Percentiles rank a stretch among this genome's conserved stretches.
These are phyloP conservation scores for Dimargaris verticillata DNA, from an alignment of 192 early-diverging fungal species.

Conservation along the genomic window DNA sequence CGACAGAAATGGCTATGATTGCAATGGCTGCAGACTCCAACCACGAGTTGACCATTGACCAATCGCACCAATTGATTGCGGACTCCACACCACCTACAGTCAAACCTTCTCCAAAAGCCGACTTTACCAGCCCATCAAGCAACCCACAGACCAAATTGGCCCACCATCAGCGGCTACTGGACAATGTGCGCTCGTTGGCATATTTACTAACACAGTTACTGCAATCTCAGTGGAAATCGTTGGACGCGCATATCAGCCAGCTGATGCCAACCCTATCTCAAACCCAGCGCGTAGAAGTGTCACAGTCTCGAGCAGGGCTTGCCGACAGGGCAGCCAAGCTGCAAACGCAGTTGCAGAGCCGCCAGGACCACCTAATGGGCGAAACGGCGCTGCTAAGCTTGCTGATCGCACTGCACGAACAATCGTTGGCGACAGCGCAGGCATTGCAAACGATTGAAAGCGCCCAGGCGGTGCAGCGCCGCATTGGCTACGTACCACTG, in stretches of 20 bases:
- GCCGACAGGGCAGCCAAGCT: neutral
- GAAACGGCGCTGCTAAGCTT: neutral
- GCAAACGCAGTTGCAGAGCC: neutral
- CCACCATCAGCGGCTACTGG: too few species aligned
- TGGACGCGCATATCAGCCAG: neutral
- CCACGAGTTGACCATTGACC: too few species aligned
- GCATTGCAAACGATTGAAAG: neutral
- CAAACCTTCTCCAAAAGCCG: too few species aligned
- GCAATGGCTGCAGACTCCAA: too few species aligned
- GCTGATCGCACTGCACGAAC: slow-evolving; percentile 1
- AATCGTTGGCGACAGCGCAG: neutral
- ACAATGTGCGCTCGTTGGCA: too few species aligned
- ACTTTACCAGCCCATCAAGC: too few species aligned
- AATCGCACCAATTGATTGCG: too few species aligned
- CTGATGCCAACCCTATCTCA: neutral
- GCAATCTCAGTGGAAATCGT: slow-evolving; percentile 3
- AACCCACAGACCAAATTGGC: too few species aligned
- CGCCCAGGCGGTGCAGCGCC: neutral
- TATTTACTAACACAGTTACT: neutral
- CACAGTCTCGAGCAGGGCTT: neutral
- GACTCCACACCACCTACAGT: too few species aligned
- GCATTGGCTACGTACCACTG: slow-evolving; percentile 1
- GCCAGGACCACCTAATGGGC: slow-evolving; percentile 2
- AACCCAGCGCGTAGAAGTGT: neutral
- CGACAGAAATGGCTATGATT: too few species aligned